Evolutionary conservation across 306 rosid species (phyloP).

Genomic region (Cucumis cinereus): DNA sequence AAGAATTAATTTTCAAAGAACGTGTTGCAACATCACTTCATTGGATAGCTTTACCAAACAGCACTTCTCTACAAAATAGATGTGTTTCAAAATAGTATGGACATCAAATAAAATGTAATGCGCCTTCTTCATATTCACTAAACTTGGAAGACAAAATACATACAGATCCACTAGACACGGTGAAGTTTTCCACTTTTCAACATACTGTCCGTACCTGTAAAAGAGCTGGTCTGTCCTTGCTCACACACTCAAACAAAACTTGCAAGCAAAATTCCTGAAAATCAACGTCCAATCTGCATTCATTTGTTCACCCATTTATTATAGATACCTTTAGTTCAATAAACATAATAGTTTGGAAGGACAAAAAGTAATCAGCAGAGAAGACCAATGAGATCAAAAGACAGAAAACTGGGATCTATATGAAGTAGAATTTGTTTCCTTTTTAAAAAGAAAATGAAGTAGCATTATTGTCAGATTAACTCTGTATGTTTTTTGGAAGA

Average conservation of each 20-base stretch:
- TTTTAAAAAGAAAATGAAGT: not conserved
- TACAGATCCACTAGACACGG: conserved; percentile 5
- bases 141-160: not conserved
- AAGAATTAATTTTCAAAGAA: not conserved
- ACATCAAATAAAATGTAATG: not conserved
- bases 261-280: conserved; percentile 99
- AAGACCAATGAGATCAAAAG: not conserved
- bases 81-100: not conserved
- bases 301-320: not conserved
- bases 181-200: not conserved
- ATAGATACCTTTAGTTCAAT: not conserved
- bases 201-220: conserved; percentile 48
- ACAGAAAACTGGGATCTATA: not conserved
- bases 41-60: not conserved
- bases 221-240: conserved; percentile 96
- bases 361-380: not conserved
- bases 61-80: not conserved
- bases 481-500: not conserved
- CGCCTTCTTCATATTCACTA: not conserved
- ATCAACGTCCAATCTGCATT: conserved; percentile 71
- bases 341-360: not conserved
- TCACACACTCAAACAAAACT: conserved; percentile 93
- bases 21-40: not conserved
- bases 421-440: not conserved
- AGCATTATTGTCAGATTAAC: not conserved